phyloP scores from a whole-genome alignment of 768 basidiomycete genomes.

The Tylopilus sp. region DNA sequence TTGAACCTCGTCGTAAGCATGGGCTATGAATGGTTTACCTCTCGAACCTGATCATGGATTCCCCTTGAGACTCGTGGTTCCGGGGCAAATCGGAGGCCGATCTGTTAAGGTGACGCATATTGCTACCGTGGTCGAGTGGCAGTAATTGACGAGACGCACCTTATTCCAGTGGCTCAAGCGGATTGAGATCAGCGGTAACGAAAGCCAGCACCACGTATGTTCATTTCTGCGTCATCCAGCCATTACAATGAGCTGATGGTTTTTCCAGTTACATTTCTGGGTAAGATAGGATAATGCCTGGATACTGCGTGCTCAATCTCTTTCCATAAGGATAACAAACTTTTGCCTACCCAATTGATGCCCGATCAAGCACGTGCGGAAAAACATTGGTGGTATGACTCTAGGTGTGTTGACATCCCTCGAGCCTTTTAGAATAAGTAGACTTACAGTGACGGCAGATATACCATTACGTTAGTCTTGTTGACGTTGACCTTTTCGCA shows the following conservation, averaged over 20 bases:
- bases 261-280: conserved; percentile 33
- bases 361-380: conserved; percentile 51
- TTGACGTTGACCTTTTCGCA: too few species aligned
- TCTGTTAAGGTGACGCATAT: conserved; percentile 37
- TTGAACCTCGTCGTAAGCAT: conserved; percentile 22
- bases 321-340: conserved; percentile 47
- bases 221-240: background rate
- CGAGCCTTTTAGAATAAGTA: background rate
- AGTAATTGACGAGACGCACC: background rate
- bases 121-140: background rate
- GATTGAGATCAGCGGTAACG: conserved; percentile 48
- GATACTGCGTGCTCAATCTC: background rate
- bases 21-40: conserved; percentile 60
- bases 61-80: conserved; percentile 60
- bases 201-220: conserved; percentile 50
- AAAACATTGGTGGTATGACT: conserved; percentile 55
- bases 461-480: conserved; percentile 31
- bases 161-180: conserved; percentile 47
- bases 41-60: conserved; percentile 64
- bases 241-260: background rate
- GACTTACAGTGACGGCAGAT: conserved; percentile 13
- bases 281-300: conserved; percentile 13
- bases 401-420: conserved; percentile 28
- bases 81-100: conserved; percentile 60
- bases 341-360: conserved; percentile 50